Evolutionary conservation across 129 eudicot genomes (phyloP).

Genomic region (Flaveria ramosissima): DNA sequence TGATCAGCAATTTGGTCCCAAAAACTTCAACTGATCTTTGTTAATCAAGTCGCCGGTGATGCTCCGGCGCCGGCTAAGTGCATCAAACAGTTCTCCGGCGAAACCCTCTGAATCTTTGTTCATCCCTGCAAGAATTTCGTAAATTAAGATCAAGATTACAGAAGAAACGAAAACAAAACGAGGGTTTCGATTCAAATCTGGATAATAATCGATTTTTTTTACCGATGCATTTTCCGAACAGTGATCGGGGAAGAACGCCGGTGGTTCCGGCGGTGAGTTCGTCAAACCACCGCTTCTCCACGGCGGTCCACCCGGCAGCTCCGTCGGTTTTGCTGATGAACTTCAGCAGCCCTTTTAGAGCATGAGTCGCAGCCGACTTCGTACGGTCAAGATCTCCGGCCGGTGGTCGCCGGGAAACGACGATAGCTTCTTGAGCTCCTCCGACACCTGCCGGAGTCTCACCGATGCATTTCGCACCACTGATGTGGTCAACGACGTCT

Average conservation of each 20-base stretch:
- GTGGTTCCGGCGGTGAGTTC: background rate
- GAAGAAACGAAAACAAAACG: no score
- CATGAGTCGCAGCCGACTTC: constrained; percentile 1
- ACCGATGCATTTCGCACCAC: constrained; percentile 54
- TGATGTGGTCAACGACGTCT: constrained; percentile 21
- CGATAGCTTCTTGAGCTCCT: constrained; percentile 54
- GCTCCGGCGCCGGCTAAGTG: constrained; percentile 5
- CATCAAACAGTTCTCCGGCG: constrained; percentile 12
- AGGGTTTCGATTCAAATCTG: no score
- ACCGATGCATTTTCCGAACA: constrained; percentile 15
- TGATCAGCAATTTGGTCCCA: constrained; percentile 16
- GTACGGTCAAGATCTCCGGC: background rate
- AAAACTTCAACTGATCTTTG: constrained; percentile 6
- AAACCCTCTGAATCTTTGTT: background rate
- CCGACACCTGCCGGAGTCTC: constrained; percentile 52
- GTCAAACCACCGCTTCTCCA: constrained; percentile 11
- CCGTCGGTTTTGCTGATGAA: constrained; percentile 4
- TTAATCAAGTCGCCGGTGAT: background rate
- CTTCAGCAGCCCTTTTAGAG: constrained; percentile 4
- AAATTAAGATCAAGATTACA: background rate
- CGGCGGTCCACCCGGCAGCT: background rate
- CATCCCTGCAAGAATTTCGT: background rate
- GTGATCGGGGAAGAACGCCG: constrained; percentile 9
- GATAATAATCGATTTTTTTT: background rate
- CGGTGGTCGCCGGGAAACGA: background rate